Base-by-base conservation (phyloP, 768 basidiomycete species). In the Brasilioporus rufonigricans region DNA sequence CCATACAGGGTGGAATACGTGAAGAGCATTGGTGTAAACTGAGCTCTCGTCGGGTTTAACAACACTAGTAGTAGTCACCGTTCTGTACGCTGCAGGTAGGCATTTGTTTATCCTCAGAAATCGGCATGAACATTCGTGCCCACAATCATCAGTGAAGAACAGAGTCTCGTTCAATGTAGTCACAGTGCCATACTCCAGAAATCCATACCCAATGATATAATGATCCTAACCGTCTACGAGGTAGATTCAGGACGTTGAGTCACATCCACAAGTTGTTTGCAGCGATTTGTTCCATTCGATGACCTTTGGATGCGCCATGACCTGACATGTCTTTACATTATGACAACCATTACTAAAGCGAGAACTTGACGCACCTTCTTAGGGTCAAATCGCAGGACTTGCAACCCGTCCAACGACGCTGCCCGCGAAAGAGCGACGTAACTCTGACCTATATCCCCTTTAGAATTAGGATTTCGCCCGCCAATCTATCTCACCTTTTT, bases 1-100 rank as follows among this genome's bases (percentile, higher is more conserved):
- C 75, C 76, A 6, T 79, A 79, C 71, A 76, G 92, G 18, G 24
- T 82, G 10, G 75, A 79, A 11, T 93, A 93, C 63, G 67, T 91
- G 53, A 72, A 77, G 60, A 74, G 61, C 44, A 71, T 87, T 23
- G 64, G 75, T 29, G 75, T 81, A 19, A 63, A 60, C 53, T 67
- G 50, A 56, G 8, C 21, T 13, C 21, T 49, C 24, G 29, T 13
- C 26, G 35, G 13, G 44, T 41, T 27, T 29, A 31, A 26, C 26
- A 19, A 16, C 11, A 8, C n/a, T 4, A 4, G 7, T n/a, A n/a
- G n/a, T n/a, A n/a, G n/a, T n/a, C n/a, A n/a, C n/a, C n/a, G n/a
- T n/a, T n/a, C n/a, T n/a, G 7, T 29, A 6, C 7, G 16, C 1
- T 44, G 13, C 16, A 11, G 3, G n/a, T 12, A 19, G 12, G 4